Conservation (phyloP, 371 early-diverging fungal species). For the Mortierella sp. region DNA sequence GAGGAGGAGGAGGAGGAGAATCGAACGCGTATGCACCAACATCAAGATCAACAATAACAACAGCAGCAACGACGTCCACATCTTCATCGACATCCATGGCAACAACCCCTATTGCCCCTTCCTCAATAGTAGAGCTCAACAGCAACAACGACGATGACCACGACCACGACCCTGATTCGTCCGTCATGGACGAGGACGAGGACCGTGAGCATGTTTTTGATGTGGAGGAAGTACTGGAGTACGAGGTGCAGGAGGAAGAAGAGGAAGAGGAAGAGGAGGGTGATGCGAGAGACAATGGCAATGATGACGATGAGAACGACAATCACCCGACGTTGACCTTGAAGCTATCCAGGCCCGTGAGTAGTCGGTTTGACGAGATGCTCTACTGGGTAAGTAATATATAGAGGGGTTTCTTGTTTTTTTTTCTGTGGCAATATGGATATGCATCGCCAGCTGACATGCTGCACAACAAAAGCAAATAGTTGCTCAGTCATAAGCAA, state of each 20-base stretch:
- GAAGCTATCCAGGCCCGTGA: slow-evolving; percentile 25
- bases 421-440: not conserved
- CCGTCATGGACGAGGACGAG: slow-evolving; percentile 3
- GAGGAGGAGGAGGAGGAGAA: not conserved
- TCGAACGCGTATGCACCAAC: not conserved
- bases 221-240: not conserved
- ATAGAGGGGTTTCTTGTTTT: too few species aligned
- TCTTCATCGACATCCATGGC: not conserved
- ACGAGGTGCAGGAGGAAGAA: not conserved
- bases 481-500: not conserved
- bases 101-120: not conserved
- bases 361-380: slow-evolving; percentile 37
- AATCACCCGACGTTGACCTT: slow-evolving; percentile 20
- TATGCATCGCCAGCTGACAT: not conserved
- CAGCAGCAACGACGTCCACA: not conserved
- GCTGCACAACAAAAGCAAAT: too few species aligned
- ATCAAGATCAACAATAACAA: not conserved
- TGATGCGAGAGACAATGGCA: not conserved
- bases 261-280: not conserved
- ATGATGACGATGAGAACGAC: not conserved
- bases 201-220: not conserved
- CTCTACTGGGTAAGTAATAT: slow-evolving; percentile 31
- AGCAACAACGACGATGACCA: not conserved
- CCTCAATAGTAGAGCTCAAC: too few species aligned
- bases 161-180: not conserved